Evolutionary conservation across 2,329 filamentous ascomycete genomes (phyloP).

Genomic region (Hypomyces rosellus): DNA sequence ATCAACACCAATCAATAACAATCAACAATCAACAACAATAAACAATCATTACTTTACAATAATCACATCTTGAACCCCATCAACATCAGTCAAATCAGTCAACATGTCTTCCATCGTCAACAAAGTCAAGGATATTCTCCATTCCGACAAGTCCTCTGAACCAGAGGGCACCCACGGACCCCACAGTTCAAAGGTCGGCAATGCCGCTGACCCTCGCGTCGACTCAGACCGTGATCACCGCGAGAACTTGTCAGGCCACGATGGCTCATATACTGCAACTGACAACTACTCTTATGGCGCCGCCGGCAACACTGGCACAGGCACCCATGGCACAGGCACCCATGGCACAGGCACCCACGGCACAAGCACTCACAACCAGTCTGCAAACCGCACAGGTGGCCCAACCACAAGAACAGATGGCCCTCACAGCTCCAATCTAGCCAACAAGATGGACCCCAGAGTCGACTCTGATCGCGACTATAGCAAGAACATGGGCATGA

Average conservation of each 20-base stretch:
- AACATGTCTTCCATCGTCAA: constrained; percentile 53
- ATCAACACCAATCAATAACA: neutral
- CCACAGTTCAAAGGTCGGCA: constrained; percentile 37
- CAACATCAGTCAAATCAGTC: too few relatives aligned
- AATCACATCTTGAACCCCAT: too few relatives aligned
- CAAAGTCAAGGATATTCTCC: constrained; percentile 53
- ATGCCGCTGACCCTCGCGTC: constrained; percentile 45
- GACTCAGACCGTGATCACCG: constrained; percentile 30
- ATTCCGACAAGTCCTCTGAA: constrained; percentile 26
- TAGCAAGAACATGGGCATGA: constrained; percentile 27
- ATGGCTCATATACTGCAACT: constrained; percentile 32
- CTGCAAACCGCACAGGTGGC: constrained; percentile 11
- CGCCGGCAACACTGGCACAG: constrained; percentile 10
- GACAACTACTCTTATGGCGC: constrained; percentile 31
- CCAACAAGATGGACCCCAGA: constrained; percentile 49
- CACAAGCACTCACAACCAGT: constrained; percentile 7
- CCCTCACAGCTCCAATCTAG: constrained; percentile 39
- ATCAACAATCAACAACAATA: constrained; percentile 2
- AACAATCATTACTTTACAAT: too few relatives aligned
- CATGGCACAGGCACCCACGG: constrained; percentile 2
- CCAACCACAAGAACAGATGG: constrained; percentile 31
- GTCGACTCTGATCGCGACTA: constrained; percentile 47
- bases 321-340: constrained; percentile 7
- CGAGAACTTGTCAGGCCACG: constrained; percentile 14
- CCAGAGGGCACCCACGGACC: constrained; percentile 26